A percentile compares a stretch with the other conserved stretches of the same genome.
Evolutionary conservation across 257 asterid species (phyloP).

Genomic region (Solanum chiquidenum): DNA sequence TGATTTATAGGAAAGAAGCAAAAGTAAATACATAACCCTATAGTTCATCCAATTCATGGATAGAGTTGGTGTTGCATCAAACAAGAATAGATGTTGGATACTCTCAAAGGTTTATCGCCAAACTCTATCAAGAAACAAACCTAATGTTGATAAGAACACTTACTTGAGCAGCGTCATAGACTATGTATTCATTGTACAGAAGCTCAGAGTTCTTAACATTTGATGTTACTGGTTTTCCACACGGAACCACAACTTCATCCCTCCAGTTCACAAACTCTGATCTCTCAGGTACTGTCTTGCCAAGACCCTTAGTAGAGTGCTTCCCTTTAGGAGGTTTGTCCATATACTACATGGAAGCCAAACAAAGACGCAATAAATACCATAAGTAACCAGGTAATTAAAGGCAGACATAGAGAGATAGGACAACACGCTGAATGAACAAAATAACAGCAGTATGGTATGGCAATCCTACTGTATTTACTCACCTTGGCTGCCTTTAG

Average conservation of each 20-base stretch:
- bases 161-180: slow-evolving; percentile 81
- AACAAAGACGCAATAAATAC: neutral
- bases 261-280: slow-evolving; percentile 67
- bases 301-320: slow-evolving; percentile 94
- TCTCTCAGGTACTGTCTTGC: slow-evolving; percentile 65
- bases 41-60: neutral
- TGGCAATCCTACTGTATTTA: neutral
- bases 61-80: neutral
- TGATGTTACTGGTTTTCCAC: slow-evolving; percentile 79
- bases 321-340: slow-evolving; percentile 88
- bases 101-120: neutral
- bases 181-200: slow-evolving; percentile 87
- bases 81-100: neutral
- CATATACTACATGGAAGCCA: slow-evolving; percentile 47
- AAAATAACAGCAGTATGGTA: neutral
- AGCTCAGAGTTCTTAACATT: slow-evolving; percentile 68
- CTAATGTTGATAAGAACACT: slow-evolving; percentile 13
- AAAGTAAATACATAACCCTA: neutral
- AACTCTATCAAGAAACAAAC: neutral
- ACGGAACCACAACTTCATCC: slow-evolving; percentile 79
- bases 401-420: neutral
- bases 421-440: neutral
- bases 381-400: neutral
- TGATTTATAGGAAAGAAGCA: neutral
- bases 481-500: slow-evolving; percentile 65